Evolutionary conservation across 495 filamentous ascomycete genomes (phyloP).

Genomic region (Xylaria intraflava): DNA sequence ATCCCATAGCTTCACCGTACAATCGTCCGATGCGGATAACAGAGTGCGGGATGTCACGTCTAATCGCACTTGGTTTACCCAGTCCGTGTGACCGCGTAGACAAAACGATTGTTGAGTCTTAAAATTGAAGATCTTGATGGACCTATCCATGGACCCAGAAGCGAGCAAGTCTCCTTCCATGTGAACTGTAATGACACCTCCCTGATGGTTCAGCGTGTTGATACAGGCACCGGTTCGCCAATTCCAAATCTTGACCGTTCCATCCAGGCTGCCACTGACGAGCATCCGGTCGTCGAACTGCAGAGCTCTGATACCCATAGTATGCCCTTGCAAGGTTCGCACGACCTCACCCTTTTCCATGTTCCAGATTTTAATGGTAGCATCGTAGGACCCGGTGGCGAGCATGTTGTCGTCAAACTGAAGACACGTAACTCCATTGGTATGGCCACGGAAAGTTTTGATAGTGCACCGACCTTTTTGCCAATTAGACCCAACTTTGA

Average conservation of each 20-base stretch:
- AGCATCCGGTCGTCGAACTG: constrained; percentile 91
- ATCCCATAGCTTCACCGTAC: constrained; percentile 88
- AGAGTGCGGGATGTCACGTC: constrained; percentile 75
- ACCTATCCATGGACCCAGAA: constrained; percentile 80
- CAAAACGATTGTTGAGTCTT: constrained; percentile 69
- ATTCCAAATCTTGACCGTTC: constrained; percentile 86
- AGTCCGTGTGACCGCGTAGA: constrained; percentile 80
- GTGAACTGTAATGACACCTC: constrained; percentile 77
- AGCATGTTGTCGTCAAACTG: constrained; percentile 93
- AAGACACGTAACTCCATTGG: constrained; percentile 90
- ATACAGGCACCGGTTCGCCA: constrained; percentile 89
- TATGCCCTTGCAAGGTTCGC: constrained; percentile 75
- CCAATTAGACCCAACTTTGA: constrained; percentile 91
- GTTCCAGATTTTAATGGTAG: constrained; percentile 93
- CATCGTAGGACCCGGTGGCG: constrained; percentile 90
- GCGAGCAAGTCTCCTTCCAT: constrained; percentile 78
- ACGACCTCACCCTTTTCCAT: constrained; percentile 80
- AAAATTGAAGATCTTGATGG: constrained; percentile 92
- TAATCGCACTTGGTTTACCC: constrained; percentile 88
- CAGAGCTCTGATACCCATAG: constrained; percentile 72
- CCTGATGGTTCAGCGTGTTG: constrained; percentile 69
- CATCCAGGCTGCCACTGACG: constrained; percentile 75
- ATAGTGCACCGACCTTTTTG: constrained; percentile 83
- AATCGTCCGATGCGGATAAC: constrained; percentile 89
- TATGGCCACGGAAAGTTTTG: constrained; percentile 78